Conservation (phyloP, 2,329 filamentous ascomycete species). For the Cercospora beticola region DNA sequence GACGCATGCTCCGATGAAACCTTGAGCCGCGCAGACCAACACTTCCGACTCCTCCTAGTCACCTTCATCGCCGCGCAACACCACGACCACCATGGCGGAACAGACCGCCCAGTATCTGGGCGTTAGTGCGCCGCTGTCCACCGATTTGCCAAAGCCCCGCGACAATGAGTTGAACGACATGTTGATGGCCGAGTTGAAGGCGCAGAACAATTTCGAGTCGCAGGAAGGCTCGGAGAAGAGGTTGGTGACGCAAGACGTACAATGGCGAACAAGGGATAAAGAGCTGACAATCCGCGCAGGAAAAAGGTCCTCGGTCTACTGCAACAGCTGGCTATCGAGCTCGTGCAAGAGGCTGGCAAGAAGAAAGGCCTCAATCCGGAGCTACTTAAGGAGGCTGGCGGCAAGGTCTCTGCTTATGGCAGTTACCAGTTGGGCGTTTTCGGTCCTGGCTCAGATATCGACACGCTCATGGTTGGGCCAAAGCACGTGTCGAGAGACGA, state of each 20-base stretch:
- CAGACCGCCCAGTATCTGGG: conserved; percentile 22
- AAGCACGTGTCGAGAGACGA: conserved; percentile 85
- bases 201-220: conserved; percentile 88
- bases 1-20: conserved; percentile 13
- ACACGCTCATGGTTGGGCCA: conserved; percentile 88
- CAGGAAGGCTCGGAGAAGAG: conserved; percentile 79
- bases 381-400: conserved; percentile 78
- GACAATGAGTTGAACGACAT: conserved; percentile 76
- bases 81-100: conserved; percentile 16
- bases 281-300: conserved; percentile 47
- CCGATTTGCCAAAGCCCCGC: conserved; percentile 68
- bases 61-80: conserved; percentile 1
- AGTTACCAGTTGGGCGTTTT: conserved; percentile 94
- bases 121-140: conserved; percentile 64
- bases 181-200: conserved; percentile 79
- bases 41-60: conserved; percentile 5
- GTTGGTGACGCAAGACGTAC: conserved; percentile 45
- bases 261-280: neutral
- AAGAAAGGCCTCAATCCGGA: conserved; percentile 72
- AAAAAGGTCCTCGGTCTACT: conserved; percentile 72
- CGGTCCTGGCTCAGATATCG: conserved; percentile 94
- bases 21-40: conserved; percentile 4
- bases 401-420: conserved; percentile 93
- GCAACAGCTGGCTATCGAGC: conserved; percentile 77
- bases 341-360: conserved; percentile 77